phyloP scores from a whole-genome alignment of 306 rosid species.

The Medicago lupulina region DNA sequence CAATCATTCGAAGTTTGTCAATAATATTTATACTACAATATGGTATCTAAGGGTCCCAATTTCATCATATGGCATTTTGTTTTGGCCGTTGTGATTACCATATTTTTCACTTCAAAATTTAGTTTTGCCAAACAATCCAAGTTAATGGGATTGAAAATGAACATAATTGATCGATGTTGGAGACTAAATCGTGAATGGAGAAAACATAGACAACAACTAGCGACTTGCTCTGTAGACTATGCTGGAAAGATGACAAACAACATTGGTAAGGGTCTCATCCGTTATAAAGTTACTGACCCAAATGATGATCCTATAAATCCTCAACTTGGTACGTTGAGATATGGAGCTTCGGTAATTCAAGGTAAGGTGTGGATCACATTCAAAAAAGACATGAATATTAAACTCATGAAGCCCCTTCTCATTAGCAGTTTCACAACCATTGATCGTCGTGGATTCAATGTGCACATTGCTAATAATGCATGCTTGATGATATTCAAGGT shows the following conservation, averaged over 20 bases:
- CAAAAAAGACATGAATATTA: slow-evolving; percentile 42
- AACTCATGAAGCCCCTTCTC: slow-evolving; percentile 39
- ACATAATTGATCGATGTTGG: slow-evolving; percentile 49
- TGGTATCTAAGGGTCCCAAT: slow-evolving; percentile 16
- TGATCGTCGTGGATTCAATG: slow-evolving; percentile 43
- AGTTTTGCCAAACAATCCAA: slow-evolving; percentile 25
- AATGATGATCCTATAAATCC: slow-evolving; percentile 43
- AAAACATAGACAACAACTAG: slow-evolving; percentile 17
- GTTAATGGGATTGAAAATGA: slow-evolving; percentile 32
- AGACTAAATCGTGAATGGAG: slow-evolving; percentile 44
- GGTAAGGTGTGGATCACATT: slow-evolving; percentile 51
- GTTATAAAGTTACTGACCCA: slow-evolving; percentile 44
- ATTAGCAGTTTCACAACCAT: slow-evolving; percentile 54
- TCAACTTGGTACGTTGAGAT: slow-evolving; percentile 36
- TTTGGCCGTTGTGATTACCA: slow-evolving; percentile 1
- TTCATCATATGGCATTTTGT: background rate
- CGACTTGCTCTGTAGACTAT: background rate
- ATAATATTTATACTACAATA: background rate
- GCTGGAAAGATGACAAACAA: slow-evolving; percentile 44
- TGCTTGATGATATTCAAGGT: slow-evolving; percentile 48
- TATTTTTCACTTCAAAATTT: slow-evolving; percentile 17
- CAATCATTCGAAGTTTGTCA: background rate
- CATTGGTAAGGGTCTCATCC: slow-evolving; percentile 40
- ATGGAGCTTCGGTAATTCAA: slow-evolving; percentile 47
- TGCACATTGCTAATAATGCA: slow-evolving; percentile 42